These are phyloP conservation scores for Chlamydomonas asymmetrica DNA, from an alignment of 139 green algal genomes.

Conservation along the genomic window DNA sequence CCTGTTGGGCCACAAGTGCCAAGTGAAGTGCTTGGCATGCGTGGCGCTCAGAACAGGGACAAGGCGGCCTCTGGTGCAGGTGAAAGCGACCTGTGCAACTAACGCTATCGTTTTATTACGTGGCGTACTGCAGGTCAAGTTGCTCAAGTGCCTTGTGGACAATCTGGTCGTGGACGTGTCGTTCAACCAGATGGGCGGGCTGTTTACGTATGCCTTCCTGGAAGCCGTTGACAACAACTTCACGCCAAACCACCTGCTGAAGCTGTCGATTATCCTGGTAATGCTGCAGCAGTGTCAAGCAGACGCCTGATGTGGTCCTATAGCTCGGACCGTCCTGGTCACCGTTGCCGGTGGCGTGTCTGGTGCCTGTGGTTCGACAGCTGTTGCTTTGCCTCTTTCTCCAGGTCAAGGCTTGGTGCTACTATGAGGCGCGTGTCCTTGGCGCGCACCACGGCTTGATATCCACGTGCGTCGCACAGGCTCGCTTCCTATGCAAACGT, in stretches of 20 bases:
- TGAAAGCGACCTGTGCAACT: too few species aligned
- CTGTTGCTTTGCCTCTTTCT: not conserved
- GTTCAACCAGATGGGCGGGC: constrained; percentile 90
- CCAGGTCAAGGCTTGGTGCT: constrained; percentile 97
- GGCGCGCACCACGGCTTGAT: constrained; percentile 94
- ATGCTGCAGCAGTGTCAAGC: too few species aligned
- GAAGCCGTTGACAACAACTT: constrained; percentile 83
- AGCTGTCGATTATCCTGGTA: constrained; percentile 35
- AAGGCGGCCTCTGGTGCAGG: too few species aligned
- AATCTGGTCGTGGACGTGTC: constrained; percentile 98
- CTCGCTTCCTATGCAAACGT: too few species aligned
- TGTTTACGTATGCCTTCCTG: constrained; percentile 91
- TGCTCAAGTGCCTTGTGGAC: constrained; percentile 95
- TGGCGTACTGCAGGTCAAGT: constrained; percentile 68
- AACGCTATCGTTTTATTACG: too few species aligned
- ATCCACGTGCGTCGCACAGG: too few species aligned
- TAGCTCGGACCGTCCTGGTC: too few species aligned
- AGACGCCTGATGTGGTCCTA: too few species aligned
- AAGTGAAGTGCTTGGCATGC: not conserved
- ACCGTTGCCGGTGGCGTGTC: not conserved
- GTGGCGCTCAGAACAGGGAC: too few species aligned
- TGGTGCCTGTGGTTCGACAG: not conserved
- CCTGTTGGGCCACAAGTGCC: not conserved
- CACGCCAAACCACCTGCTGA: constrained; percentile 89
- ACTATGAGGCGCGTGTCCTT: constrained; percentile 94